Evolutionary conservation across 2,329 filamentous ascomycete species (phyloP).

Genomic region (Pseudopithomyces maydicus): DNA sequence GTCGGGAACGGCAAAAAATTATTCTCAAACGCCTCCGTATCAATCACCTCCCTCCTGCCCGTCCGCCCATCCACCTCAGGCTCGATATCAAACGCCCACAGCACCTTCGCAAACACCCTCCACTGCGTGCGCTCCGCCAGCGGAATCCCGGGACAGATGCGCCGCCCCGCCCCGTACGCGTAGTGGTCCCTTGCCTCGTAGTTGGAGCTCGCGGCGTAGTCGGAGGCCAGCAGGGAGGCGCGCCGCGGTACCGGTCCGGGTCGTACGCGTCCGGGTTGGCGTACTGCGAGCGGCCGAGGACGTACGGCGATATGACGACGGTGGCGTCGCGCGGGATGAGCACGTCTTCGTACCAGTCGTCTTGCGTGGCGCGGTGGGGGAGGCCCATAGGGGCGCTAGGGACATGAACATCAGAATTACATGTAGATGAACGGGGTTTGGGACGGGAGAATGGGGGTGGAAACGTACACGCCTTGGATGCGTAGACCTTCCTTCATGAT

Average conservation of each 20-base stretch:
- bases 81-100: conserved; percentile 58
- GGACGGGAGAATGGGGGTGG: not conserved
- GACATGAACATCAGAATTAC: too few species aligned
- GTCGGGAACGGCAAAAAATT: too few species aligned
- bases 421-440: too few species aligned
- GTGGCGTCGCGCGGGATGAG: conserved; percentile 33
- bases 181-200: conserved; percentile 52
- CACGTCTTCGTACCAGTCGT: conserved; percentile 38
- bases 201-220: conserved; percentile 42
- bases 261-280: conserved; percentile 37
- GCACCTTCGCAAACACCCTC: conserved; percentile 37
- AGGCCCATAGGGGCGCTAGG: conserved; percentile 26
- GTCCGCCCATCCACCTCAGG: conserved; percentile 8
- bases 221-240: conserved; percentile 39
- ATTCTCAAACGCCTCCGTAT: too few species aligned
- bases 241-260: conserved; percentile 41
- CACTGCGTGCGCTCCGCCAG: conserved; percentile 58
- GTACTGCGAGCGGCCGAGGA: conserved; percentile 21
- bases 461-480: conserved; percentile 30
- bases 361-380: conserved; percentile 28
- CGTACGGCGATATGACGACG: conserved; percentile 35
- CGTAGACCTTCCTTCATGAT: conserved; percentile 35
- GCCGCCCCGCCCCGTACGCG: conserved; percentile 55
- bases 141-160: conserved; percentile 58
- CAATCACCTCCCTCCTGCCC: too few species aligned